phyloP scores from a whole-genome alignment of 202 grass and related monocot genomes.

The Thinopyrum obtusiflorum region DNA sequence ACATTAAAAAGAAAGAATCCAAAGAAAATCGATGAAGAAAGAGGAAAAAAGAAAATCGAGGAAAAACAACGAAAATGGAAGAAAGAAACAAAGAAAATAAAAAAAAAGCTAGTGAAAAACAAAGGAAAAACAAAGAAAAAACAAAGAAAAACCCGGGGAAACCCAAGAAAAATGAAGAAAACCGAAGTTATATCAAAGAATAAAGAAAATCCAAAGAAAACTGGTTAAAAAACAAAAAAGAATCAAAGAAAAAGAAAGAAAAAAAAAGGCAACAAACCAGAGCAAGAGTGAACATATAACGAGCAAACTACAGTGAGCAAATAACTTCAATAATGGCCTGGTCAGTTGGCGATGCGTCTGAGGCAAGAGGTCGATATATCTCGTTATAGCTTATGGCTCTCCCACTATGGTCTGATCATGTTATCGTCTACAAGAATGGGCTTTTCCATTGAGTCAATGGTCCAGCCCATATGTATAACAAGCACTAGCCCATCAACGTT shows the following conservation, averaged over 20 bases:
- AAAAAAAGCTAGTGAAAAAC: neutral
- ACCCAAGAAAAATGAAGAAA: neutral
- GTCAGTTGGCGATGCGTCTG: neutral
- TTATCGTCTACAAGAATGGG: neutral
- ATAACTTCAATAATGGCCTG: neutral
- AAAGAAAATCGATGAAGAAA: neutral
- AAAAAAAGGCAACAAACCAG: no score
- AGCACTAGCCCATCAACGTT: neutral
- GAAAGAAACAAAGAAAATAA: neutral
- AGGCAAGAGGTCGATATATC: no score
- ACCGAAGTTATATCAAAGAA: neutral
- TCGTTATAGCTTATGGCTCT: no score
- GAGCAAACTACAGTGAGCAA: neutral
- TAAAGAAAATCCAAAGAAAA: neutral
- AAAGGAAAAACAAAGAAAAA: no score
- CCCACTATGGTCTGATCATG: neutral
- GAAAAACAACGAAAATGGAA: no score
- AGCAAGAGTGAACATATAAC: neutral
- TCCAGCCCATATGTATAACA: neutral
- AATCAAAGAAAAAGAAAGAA: neutral
- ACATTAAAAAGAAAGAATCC: neutral
- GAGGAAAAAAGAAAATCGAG: neutral
- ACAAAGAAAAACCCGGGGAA: no score
- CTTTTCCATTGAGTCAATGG: neutral
- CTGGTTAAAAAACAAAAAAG: no score